Evolutionary conservation across 495 filamentous ascomycete species (phyloP), one percentile per base, ranked within the genome.

Genomic region (Tuber microsphaerosporum): DNA sequence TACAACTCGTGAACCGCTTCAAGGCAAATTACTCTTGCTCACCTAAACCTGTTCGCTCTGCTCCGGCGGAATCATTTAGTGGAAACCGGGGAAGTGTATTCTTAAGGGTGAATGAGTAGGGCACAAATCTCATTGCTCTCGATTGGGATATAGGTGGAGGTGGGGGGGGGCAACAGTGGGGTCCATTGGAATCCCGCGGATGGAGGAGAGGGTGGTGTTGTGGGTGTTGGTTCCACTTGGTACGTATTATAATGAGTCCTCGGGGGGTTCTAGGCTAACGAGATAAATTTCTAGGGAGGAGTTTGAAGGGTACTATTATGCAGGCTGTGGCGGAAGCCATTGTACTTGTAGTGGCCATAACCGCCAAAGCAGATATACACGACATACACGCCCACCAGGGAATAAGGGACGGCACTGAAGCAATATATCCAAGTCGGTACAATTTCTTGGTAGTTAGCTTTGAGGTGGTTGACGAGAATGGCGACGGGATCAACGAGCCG

Each of bases 401-500:
- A 20, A 12, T 34, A 65, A 75, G n/a, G 84, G 84, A 85, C 68
- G 77, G 84, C 3, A 84, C 81, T 31, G 73, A 80, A 31, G 76
- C 79, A 1, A 77, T 77, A 12, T 87, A 85, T 73, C 79, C 79
- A 0, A 81, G 79, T 34, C 81, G 79, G 17, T 87, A 86, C 65
- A 80, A 77, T 20, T 75, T 87, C 20, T 78, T 75, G 8, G 78
- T 87, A 17, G 77, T 79, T 14, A 81, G 80, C 43, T 87, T 86
- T 73, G 84, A 86, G 68, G 75, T 86, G 31, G 78, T 81, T 14
- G 86, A 87, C 71, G 85, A 86, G 65, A 86, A 85, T 73, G 81
- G 82, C 31, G 86, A 87, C 69, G 81, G 82, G 22, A 84, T 87
- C 72, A 85, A 84, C 75, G 86, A 87, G 72, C 86, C 86, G 1